Evolutionary conservation across 1,139 yeast species (phyloP).

Genomic region (Wickerhamiella pararugosa): DNA sequence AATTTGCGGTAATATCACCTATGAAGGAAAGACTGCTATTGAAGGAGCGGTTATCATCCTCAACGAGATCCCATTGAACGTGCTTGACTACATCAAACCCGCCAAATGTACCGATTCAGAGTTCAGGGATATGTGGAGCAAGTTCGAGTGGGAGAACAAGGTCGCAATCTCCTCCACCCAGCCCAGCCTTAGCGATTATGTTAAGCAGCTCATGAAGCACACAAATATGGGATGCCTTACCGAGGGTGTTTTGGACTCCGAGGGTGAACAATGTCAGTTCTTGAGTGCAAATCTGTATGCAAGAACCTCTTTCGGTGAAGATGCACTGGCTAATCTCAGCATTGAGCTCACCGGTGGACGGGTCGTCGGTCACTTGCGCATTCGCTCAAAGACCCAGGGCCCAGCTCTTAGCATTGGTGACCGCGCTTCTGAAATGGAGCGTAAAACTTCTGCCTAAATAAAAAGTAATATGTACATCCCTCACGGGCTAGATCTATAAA

Average conservation of each 20-base stretch:
- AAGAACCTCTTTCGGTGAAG: slow-evolving; percentile 90
- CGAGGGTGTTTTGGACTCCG: slow-evolving; percentile 51
- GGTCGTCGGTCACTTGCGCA: slow-evolving; percentile 88
- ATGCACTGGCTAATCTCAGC: slow-evolving; percentile 90
- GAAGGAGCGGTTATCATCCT: slow-evolving; percentile 83
- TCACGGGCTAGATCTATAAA: too few species aligned
- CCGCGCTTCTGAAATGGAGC: slow-evolving; percentile 45
- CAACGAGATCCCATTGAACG: slow-evolving; percentile 90
- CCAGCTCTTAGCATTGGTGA: slow-evolving; percentile 91
- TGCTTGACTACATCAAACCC: slow-evolving; percentile 95
- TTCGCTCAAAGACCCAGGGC: slow-evolving; percentile 96
- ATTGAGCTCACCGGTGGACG: slow-evolving; percentile 72
- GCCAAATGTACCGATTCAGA: slow-evolving; percentile 76
- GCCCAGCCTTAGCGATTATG: slow-evolving; percentile 56
- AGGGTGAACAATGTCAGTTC: slow-evolving; percentile 60
- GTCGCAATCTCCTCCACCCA: slow-evolving; percentile 65
- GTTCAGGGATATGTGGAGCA: slow-evolving; percentile 98
- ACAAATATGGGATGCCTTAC: slow-evolving; percentile 94
- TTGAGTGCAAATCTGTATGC: slow-evolving; percentile 90
- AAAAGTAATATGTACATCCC: too few species aligned
- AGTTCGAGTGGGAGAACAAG: slow-evolving; percentile 99
- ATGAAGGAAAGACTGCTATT: slow-evolving; percentile 90
- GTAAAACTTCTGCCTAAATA: not conserved
- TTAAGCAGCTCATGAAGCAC: slow-evolving; percentile 61
- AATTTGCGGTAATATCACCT: slow-evolving; percentile 90